phyloP scores from a whole-genome alignment of 1,139 yeast genomes.

The Pneumocystis oryctolagi region DNA sequence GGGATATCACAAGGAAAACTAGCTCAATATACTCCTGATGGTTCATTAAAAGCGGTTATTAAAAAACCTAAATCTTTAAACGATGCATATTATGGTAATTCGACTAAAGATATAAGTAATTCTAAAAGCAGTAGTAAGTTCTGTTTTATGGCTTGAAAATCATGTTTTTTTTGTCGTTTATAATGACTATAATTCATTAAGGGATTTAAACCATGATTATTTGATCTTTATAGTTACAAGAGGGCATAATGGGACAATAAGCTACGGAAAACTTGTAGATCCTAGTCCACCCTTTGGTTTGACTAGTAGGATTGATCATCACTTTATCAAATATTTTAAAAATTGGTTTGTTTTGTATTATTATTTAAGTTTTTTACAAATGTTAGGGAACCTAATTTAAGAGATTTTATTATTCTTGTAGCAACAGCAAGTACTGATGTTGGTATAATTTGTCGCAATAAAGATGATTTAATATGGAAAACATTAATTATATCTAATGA shows the following conservation, averaged over 20 bases:
- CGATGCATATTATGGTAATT: conserved; percentile 10
- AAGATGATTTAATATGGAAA: conserved; percentile 3
- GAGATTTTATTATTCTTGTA: conserved; percentile 2
- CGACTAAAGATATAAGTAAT: conserved; percentile 12
- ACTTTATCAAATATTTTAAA: neutral
- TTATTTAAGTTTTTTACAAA: neutral
- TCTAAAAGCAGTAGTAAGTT: conserved; percentile 4
- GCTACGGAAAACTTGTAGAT: neutral
- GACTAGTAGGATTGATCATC: neutral
- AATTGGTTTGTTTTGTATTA: neutral
- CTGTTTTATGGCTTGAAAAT: conserved; percentile 16
- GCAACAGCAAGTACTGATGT: conserved; percentile 8
- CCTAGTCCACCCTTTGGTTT: conserved; percentile 1
- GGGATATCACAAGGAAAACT: conserved; percentile 20
- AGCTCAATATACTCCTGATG: conserved; percentile 19
- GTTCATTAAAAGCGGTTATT: conserved; percentile 18
- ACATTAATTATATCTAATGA: conserved; percentile 6
- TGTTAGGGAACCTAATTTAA: conserved; percentile 2
- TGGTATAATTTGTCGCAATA: conserved; percentile 1
- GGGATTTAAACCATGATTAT: conserved; percentile 2
- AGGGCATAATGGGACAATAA: neutral
- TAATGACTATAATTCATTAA: neutral
- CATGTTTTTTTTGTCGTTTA: conserved; percentile 22
- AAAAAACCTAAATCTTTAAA: conserved; percentile 17
- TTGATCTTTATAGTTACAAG: neutral